Base-by-base conservation (phyloP, 2,329 filamentous ascomycete genomes). In the Phaeosphaeriaceae sp. region DNA sequence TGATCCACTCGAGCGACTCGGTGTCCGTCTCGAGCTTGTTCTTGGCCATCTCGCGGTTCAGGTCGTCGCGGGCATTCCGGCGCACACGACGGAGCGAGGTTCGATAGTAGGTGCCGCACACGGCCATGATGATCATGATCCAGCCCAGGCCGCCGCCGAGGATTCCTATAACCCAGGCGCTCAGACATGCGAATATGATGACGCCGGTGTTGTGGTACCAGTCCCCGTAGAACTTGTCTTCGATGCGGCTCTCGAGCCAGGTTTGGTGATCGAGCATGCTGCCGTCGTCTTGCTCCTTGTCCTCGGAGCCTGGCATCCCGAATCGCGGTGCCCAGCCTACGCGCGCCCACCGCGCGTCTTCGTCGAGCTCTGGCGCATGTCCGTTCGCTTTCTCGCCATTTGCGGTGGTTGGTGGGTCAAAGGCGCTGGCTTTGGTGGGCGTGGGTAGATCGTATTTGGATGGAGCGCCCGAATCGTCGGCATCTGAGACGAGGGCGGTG, bases 201-300 rank as follows among this genome's bases (percentile, higher is more conserved):
- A 99, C 82, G n/a, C 84, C 95, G 2, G 93, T 89, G 77, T 99
- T 99, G 78, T 99, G 93, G 78, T 98, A 99, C 95, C 95, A 99
- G 76, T 98, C 91, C 74, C 95, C 95, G 76, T 91, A 99, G 77
- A 96, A 92, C 74, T 91, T 91, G 74, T 98, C 93, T 44, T 94
- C 88, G 36, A 99, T 79, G 76, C 89, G 89, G 59, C 88, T 86
- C 75, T 99, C 96, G 22, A 98, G 78, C 82, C 89, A 91, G 1
- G 93, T 97, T 70, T 93, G 87, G 76, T 97, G 93, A 72, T 99
- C 93, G 41, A 95, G 84, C 71, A 96, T 76, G 59, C 87, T 92
- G 47, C 77, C 78, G 57, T 90, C 88, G 44, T 84, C 82, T n/a
- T 83, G 84, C 42, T 82, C 81, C 50, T 82, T 84, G 47, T 67